These are phyloP conservation scores for Marasmius tenuissimus DNA, from an alignment of 1,284 basidiomycete genomes.

Conservation along the genomic window DNA sequence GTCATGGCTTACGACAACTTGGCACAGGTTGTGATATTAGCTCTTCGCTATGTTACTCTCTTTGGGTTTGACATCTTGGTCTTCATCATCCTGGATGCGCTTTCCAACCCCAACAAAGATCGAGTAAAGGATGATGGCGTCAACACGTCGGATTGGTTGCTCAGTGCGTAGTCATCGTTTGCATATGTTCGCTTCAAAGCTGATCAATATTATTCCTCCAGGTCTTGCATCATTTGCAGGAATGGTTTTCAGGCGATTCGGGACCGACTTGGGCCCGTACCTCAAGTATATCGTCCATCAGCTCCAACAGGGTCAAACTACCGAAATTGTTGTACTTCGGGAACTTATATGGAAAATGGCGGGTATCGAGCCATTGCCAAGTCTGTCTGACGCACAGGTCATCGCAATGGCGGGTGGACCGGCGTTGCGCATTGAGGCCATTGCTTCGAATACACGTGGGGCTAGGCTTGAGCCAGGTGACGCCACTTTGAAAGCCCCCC, in stretches of 20 bases:
- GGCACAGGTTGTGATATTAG: constrained; percentile 87
- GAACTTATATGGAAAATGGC: constrained; percentile 96
- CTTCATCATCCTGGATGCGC: constrained; percentile 85
- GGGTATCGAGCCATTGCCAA: constrained; percentile 88
- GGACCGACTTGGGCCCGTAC: constrained; percentile 81
- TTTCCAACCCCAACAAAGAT: constrained; percentile 84
- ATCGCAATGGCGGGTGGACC: constrained; percentile 89
- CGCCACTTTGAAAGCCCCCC: constrained; percentile 57
- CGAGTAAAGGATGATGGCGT: constrained; percentile 93
- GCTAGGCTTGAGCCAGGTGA: constrained; percentile 67
- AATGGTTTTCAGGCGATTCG: constrained; percentile 87
- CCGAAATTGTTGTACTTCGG: constrained; percentile 89
- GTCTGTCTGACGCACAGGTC: constrained; percentile 87
- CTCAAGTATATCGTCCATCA: constrained; percentile 93
- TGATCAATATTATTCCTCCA: constrained; percentile 30
- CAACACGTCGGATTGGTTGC: constrained; percentile 90
- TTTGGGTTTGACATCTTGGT: constrained; percentile 95
- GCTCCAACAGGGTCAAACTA: constrained; percentile 79
- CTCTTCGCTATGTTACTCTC: constrained; percentile 85
- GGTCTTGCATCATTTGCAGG: constrained; percentile 92
- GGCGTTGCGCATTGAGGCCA: constrained; percentile 82
- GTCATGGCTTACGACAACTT: constrained; percentile 98
- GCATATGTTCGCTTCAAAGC: background rate
- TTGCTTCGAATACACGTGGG: constrained; percentile 71
- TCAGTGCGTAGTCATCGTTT: constrained; percentile 60